Conservation (phyloP, 805 yeast genomes). For the fission yeast (Schizosaccharomyces pombe) region DNA sequence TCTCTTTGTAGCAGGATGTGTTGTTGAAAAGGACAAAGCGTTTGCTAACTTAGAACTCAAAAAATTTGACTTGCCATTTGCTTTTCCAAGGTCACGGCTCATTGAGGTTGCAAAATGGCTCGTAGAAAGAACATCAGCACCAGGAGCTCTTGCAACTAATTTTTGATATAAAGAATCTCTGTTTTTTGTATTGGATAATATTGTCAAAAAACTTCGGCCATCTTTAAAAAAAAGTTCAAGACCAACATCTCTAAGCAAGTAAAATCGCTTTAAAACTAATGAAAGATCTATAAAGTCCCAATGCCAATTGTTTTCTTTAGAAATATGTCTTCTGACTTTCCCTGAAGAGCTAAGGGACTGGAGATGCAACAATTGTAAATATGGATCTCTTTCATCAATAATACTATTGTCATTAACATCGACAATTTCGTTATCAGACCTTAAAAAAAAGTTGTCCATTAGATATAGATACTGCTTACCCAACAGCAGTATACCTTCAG, state of each 20-base stretch:
- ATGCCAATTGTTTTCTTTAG: slow-evolving; percentile 6
- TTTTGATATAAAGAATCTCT: slow-evolving; percentile 32
- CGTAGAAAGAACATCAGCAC: neutral
- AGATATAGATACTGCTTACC: slow-evolving; percentile 45
- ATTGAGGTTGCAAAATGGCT: neutral
- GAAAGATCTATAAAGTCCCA: slow-evolving; percentile 42
- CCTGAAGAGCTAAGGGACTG: slow-evolving; percentile 17
- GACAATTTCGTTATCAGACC: slow-evolving; percentile 29
- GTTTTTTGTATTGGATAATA: slow-evolving; percentile 29
- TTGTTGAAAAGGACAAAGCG: slow-evolving; percentile 20
- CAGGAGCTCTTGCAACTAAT: neutral
- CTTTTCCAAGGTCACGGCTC: slow-evolving; percentile 5
- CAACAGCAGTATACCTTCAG: slow-evolving; percentile 49
- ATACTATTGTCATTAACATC: slow-evolving; percentile 44
- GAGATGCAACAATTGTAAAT: slow-evolving; percentile 29
- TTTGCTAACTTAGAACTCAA: slow-evolving; percentile 23
- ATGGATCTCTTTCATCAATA: slow-evolving; percentile 35
- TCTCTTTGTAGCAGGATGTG: slow-evolving; percentile 30
- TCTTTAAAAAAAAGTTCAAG: slow-evolving; percentile 51
- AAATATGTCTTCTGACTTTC: slow-evolving; percentile 14
- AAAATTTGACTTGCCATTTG: slow-evolving; percentile 12
- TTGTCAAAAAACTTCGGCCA: slow-evolving; percentile 47
- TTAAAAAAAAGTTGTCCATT: slow-evolving; percentile 36
- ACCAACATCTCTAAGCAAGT: slow-evolving; percentile 57
- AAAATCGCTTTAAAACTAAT: slow-evolving; percentile 50